phyloP scores from a whole-genome alignment of 225 moss, liverwort and hornwort species.

The Pleurozium schreberi region DNA sequence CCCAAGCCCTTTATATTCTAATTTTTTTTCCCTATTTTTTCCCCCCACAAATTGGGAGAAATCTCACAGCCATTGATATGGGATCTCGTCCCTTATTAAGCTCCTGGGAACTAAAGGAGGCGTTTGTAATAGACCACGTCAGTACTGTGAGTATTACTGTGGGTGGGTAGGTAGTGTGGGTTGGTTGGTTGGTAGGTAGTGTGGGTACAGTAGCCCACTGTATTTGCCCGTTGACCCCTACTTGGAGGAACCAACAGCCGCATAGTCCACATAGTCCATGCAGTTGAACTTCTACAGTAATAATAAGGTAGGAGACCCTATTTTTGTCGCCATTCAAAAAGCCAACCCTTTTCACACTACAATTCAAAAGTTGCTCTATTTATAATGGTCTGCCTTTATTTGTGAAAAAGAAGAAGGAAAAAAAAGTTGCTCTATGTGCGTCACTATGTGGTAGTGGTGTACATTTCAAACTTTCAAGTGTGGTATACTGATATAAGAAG shows the following conservation, averaged over 20 bases:
- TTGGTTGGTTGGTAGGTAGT: background rate
- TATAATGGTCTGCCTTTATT: too few relatives aligned
- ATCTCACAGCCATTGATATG: background rate
- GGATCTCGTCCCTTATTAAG: background rate
- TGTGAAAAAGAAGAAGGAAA: too few relatives aligned
- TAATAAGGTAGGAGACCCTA: background rate
- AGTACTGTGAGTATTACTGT: background rate
- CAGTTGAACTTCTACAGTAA: background rate
- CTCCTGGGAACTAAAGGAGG: background rate
- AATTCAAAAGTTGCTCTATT: too few relatives aligned
- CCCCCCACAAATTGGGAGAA: background rate
- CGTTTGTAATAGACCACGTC: background rate
- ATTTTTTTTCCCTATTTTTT: background rate
- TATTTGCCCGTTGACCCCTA: background rate
- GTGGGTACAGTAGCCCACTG: background rate
- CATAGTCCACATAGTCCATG: background rate
- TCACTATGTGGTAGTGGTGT: too few relatives aligned
- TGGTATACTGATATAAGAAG: accelerated
- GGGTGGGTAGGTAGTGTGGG: background rate
- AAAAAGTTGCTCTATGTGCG: too few relatives aligned
- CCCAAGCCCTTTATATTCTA: background rate
- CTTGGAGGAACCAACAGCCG: background rate
- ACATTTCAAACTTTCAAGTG: background rate
- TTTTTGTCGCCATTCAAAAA: background rate
- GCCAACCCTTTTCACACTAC: background rate